Base-by-base conservation (phyloP, 257 asterid genomes). In the Datura wrightii region DNA sequence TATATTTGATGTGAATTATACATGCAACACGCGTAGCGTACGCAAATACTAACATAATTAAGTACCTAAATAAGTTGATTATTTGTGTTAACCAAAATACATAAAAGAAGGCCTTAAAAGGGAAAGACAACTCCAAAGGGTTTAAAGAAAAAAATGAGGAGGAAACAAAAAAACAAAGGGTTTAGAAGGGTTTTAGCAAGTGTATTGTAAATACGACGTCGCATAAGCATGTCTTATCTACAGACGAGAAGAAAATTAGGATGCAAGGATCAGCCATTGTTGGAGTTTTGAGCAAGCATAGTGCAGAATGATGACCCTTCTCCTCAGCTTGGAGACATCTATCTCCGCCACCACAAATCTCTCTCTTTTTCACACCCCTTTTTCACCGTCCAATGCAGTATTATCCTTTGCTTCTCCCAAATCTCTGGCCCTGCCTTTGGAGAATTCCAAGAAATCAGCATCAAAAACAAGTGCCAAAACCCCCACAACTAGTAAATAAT, bases 301-400 rank as follows among this genome's bases (percentile, higher is more conserved):
- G 82, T 31, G 82, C 4, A 76, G 62, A 76, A 76, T 15, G 8
- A 87, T 85, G 90, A 72, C 55, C 87, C 67, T 41, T 66, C 58
- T 85, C 31, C 15, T 55, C 19, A 55, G 83, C 59, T 53, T 89
- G 48, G 84, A 85, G 39, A 42, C 88, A 54, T 67, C 85, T 54
- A 79, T 87, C 85, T 85, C 74, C 69, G 82, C 71, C 31, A 58
- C 78, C 6, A 88, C 87, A 53, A 88, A 85, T 54, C 82, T 87
- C 85, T 84, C 89, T 37, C 88, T 89, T 86, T 88, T 85, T 87
- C 87, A 42, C 90, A 72, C 91, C 54, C 63, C 85, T 15, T 85
- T 88, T 92, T 88, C 87, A 50, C 69, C 90, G 63, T 74, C 89
- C 86, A 84, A 69, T 55, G 70, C 91, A 58, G 91, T 91, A 59